Base-by-base conservation (phyloP, 2,329 filamentous ascomycete species). In the Aureobasidium pullulans region DNA sequence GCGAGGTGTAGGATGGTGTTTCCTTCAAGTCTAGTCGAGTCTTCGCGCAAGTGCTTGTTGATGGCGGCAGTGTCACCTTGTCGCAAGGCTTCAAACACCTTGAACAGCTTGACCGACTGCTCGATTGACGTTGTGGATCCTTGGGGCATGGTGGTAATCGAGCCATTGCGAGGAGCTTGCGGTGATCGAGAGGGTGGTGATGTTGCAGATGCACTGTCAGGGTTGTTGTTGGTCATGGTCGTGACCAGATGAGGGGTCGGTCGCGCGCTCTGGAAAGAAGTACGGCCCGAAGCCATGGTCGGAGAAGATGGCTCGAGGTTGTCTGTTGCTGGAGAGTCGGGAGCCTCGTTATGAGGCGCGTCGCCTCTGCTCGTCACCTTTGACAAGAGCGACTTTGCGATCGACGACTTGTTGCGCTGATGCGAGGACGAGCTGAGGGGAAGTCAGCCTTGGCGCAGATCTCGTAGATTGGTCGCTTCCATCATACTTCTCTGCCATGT, bases 1-100 rank as follows among this genome's bases (percentile, higher is more conserved):
- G 94, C 92, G 42, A 99, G 80, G 72, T 99, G 93, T 39, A 99
- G 80, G 43, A 97, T 87, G 1, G 90, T 94, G 0, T 92, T 96
- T 59, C 95, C 92, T 61, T 92, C 88, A 31, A 91, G 62, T 71
- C 73, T 65, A 72, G 67, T 62, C 73, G 66, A 11, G 64, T 72
- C 63, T 57, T 83, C 77, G 62, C 87, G 82, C 64, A 96, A 89
- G 1, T 89, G 89, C 71, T 87, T 93, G 32, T 89, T 90, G 67
- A 99, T 96, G 39, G 89, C 89, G 13, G 86, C 87, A 0, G 90
- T 96, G 71, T 99, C 93, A 57, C 94, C 94, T 71, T 84, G 94
- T 64, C 93, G 84, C 64, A 99, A 78, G 43, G 92, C 88, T 76
- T 97, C 94, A 70, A 97, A 96, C 48, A 96, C 84, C 65, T 92